phyloP scores from a whole-genome alignment of 805 yeast genomes.

The Monosporozyma servazzii region DNA sequence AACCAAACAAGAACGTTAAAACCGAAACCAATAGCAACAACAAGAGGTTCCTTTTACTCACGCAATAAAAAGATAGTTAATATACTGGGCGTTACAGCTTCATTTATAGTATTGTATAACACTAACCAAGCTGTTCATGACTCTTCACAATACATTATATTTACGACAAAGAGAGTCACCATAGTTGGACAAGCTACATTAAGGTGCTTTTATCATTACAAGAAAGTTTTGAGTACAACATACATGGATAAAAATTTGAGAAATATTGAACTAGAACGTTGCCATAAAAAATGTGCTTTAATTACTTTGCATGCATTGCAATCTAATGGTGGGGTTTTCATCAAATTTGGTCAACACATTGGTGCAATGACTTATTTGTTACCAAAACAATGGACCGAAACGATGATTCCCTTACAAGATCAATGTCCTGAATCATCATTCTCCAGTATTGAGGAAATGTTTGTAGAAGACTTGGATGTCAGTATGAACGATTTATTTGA shows the following conservation, averaged over 20 bases:
- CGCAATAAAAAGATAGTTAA: not conserved
- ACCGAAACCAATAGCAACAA: not conserved
- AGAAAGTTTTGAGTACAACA: constrained; percentile 40
- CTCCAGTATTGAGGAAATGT: constrained; percentile 60
- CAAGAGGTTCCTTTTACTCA: not conserved
- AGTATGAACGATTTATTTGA: constrained; percentile 53
- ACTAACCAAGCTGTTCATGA: constrained; percentile 23
- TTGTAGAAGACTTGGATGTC: constrained; percentile 55
- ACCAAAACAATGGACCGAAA: constrained; percentile 90
- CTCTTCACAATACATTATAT: constrained; percentile 15
- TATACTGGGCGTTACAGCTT: not conserved
- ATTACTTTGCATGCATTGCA: constrained; percentile 74
- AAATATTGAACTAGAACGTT: constrained; percentile 43
- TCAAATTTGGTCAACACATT: constrained; percentile 90
- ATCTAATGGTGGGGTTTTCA: constrained; percentile 83
- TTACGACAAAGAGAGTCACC: constrained; percentile 43
- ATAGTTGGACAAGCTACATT: constrained; percentile 61
- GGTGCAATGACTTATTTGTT: constrained; percentile 85
- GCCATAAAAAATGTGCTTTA: constrained; percentile 69
- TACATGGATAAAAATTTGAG: constrained; percentile 41
- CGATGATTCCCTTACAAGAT: constrained; percentile 90
- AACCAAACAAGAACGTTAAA: not conserved
- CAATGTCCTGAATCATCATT: constrained; percentile 74
- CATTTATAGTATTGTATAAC: constrained; percentile 17
- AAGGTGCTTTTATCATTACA: constrained; percentile 65